A percentile compares a stretch with the other conserved stretches of the same genome.
These are phyloP conservation scores for Begonia loranthoides DNA, from an alignment of 306 rosid species.

Conservation along the genomic window DNA sequence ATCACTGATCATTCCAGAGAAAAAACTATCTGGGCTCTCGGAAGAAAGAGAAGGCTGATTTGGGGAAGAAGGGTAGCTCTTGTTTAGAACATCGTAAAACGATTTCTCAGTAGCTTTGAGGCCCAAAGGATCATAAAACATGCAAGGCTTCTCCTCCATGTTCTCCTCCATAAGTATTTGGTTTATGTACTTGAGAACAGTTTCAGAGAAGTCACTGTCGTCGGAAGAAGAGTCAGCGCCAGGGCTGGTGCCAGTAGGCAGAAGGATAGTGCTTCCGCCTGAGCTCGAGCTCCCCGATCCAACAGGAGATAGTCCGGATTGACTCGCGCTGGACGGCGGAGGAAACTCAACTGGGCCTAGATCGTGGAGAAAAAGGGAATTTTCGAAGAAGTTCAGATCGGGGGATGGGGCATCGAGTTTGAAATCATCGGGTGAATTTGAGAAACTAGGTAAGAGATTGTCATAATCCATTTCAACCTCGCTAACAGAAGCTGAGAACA, in stretches of 20 bases:
- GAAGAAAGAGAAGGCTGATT: constrained; percentile 5
- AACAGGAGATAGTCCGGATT: background rate
- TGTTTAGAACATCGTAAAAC: constrained; percentile 53
- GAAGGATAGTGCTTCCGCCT: background rate
- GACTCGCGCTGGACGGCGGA: background rate
- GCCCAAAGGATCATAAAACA: constrained; percentile 63
- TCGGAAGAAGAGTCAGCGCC: constrained; percentile 14
- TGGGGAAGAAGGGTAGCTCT: constrained; percentile 27
- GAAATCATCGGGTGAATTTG: constrained; percentile 5
- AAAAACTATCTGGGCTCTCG: constrained; percentile 15
- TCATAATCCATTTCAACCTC: constrained; percentile 4
- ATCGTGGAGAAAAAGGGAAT: background rate
- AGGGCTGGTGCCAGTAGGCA: constrained; percentile 6
- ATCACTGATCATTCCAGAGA: constrained; percentile 2
- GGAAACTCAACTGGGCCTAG: background rate
- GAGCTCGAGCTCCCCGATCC: background rate
- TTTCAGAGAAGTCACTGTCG: constrained; percentile 37
- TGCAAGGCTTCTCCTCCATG: constrained; percentile 50
- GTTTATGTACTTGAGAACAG: constrained; percentile 40
- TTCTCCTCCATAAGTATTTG: constrained; percentile 64
- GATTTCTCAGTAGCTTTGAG: constrained; percentile 66
- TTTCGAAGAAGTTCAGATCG: constrained; percentile 1
- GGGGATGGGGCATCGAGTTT: constrained; percentile 1
- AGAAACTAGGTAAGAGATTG: constrained; percentile 8
- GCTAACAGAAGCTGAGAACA: constrained; percentile 13